phyloP scores from a whole-genome alignment of 345 rosid genomes.

The Citrus unshiu region DNA sequence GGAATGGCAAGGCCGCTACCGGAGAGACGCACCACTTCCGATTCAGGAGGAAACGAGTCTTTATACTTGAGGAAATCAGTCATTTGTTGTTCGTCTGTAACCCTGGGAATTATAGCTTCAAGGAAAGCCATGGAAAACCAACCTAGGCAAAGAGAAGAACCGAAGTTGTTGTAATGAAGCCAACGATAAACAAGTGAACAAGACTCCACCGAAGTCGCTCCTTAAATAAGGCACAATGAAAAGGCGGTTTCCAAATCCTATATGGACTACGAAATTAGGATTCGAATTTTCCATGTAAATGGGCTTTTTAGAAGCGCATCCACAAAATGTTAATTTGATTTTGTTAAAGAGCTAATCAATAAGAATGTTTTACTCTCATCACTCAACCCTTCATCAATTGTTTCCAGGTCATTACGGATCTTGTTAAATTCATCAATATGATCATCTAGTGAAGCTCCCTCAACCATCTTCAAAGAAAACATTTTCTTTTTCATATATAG shows the following conservation, averaged over 20 bases:
- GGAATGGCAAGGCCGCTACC: neutral
- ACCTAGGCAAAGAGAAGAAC: neutral
- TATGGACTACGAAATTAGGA: too few species aligned
- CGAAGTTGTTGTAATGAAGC: neutral
- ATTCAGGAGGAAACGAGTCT: neutral
- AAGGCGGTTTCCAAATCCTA: neutral
- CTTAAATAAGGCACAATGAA: neutral
- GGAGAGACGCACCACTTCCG: neutral
- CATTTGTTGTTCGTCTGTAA: neutral
- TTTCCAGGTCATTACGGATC: fast-evolving
- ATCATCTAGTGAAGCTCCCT: too few species aligned
- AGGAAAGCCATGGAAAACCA: neutral
- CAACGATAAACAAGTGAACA: neutral
- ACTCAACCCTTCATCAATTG: too few species aligned
- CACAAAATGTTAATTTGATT: too few species aligned
- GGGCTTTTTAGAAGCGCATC: too few species aligned
- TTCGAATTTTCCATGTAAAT: too few species aligned
- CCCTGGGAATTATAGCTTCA: neutral
- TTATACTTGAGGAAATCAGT: neutral
- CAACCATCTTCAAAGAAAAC: too few species aligned
- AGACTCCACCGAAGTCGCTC: neutral
- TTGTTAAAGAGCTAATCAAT: too few species aligned
- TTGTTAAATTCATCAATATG: too few species aligned
- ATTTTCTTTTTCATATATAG: too few species aligned
- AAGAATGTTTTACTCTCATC: too few species aligned